Base-by-base conservation (phyloP, 768 basidiomycete genomes). In the Calvatia gigantea region DNA sequence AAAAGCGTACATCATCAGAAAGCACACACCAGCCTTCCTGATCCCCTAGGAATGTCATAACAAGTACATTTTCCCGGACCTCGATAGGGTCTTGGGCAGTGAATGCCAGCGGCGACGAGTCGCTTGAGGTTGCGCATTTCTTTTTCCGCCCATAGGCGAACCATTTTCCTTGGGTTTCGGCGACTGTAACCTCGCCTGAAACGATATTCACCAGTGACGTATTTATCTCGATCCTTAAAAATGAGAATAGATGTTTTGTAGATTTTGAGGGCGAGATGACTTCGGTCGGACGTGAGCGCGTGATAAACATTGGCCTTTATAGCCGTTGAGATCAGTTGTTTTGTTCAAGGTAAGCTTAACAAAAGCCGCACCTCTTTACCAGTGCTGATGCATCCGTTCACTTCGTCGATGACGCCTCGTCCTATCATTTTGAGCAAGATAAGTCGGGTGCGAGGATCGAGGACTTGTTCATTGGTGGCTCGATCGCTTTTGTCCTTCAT, bases 211-310 rank as follows among this genome's bases (percentile, higher is more conserved):
- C 97, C 97, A 0, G 89, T 86, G 37, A 98, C 94, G 69, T 99
- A 99, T 56, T 89, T 88, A 64, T 95, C 92, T n/a, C 97, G 85
- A 61, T 98, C 93, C 70, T 98, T 96, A 79, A 99, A 99, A 7
- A 94, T 79, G 7, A 99, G 84, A 60, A 99, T 98, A 23, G 94
- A 97, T 1, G 97, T 99, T 69, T 98, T 97, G 78, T 95, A 99
- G 57, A 99, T 94, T 70, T 99, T 99, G 57, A 98, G 81, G 0
- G 97, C 97, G 39, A 97, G 75, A 64, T 96, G 91, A 1, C 64
- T 63, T 28, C 69, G 67, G 31, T 73, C 73, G 2, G 78, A 74
- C 0, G 79, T 76, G 32, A 89, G 66, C 1, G 94, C 94, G 65
- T 98, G 94, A 68, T 99, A 99, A 11, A 99, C 97, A 63, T 98